Evolutionary conservation across 352 stramenopile genomes (phyloP).

Genomic region (Thalassiosira oceanica): DNA sequence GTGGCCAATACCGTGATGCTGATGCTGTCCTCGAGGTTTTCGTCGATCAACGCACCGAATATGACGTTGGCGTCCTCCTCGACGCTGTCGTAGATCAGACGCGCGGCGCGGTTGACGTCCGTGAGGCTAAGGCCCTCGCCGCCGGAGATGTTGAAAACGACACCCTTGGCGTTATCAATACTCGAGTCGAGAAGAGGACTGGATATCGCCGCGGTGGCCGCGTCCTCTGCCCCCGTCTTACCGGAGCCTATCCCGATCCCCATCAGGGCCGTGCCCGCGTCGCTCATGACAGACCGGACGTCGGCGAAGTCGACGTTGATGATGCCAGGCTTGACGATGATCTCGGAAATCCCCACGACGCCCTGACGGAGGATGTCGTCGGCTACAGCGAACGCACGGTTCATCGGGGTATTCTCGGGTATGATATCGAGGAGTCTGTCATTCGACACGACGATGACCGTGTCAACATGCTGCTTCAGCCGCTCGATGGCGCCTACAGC

Average conservation of each 20-base stretch:
- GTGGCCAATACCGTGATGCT: conserved; percentile 72
- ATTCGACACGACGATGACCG: conserved; percentile 92
- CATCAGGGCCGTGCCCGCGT: conserved; percentile 92
- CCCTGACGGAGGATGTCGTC: conserved; percentile 85
- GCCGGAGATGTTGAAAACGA: conserved; percentile 73
- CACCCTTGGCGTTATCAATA: conserved; percentile 73
- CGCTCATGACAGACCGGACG: conserved; percentile 91
- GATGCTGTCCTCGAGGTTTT: conserved; percentile 56
- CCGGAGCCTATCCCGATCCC: conserved; percentile 89
- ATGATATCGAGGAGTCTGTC: conserved; percentile 89
- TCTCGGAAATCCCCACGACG: conserved; percentile 83
- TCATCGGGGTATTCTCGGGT: conserved; percentile 80
- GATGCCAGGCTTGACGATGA: conserved; percentile 87
- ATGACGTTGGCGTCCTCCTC: conserved; percentile 86
- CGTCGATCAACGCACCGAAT: conserved; percentile 83
- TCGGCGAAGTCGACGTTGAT: conserved; percentile 96
- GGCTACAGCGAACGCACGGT: conserved; percentile 79
- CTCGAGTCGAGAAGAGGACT: conserved; percentile 73
- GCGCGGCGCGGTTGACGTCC: conserved; percentile 81
- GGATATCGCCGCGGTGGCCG: conserved; percentile 70
- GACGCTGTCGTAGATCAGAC: conserved; percentile 83
- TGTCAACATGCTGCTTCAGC: conserved; percentile 90
- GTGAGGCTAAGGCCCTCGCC: conserved; percentile 83
- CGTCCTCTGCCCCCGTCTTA: conserved; percentile 83
- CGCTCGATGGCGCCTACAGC: conserved; percentile 88